A percentile compares a stretch with the other conserved stretches of the same genome.
phyloP scores from a whole-genome alignment of 2,329 filamentous ascomycete genomes.

The Pestalotiopsis fici region DNA sequence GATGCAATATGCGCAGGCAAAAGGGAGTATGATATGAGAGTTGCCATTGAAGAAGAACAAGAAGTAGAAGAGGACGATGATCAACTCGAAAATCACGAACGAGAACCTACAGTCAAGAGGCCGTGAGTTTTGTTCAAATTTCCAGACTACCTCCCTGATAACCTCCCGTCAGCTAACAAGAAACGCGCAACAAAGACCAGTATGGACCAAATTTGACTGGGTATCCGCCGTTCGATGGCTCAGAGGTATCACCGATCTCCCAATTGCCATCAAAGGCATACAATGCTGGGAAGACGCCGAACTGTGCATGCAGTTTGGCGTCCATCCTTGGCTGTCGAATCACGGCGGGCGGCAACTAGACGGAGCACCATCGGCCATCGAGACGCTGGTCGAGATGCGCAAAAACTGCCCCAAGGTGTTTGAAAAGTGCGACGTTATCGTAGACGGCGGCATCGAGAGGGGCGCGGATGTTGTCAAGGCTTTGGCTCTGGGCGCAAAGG shows the following conservation, averaged over 20 bases:
- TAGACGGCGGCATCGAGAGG: constrained; percentile 38
- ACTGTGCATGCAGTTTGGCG: constrained; percentile 59
- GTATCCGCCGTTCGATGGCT: constrained; percentile 71
- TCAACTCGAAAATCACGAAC: not conserved
- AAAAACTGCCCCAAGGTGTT: constrained; percentile 33
- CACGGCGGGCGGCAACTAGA: constrained; percentile 86
- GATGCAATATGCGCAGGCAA: not conserved
- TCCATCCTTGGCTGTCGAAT: constrained; percentile 71
- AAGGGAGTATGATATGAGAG: not conserved
- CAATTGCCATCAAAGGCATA: constrained; percentile 89
- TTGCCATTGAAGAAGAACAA: not conserved
- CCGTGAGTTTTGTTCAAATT: not conserved
- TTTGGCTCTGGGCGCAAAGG: constrained; percentile 36
- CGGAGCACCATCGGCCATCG: constrained; percentile 34
- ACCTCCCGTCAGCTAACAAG: not conserved
- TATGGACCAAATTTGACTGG: constrained; percentile 10
- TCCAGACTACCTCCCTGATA: not conserved
- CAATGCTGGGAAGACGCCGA: constrained; percentile 90
- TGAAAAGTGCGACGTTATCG: constrained; percentile 28
- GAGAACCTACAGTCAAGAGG: constrained; percentile 3
- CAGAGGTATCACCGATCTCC: constrained; percentile 73
- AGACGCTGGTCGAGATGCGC: constrained; percentile 34
- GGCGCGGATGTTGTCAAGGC: constrained; percentile 40
- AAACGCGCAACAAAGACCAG: not conserved
- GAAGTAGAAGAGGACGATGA: not conserved